phyloP scores from a whole-genome alignment of 306 rosid species.

The Fagus sylvatica region DNA sequence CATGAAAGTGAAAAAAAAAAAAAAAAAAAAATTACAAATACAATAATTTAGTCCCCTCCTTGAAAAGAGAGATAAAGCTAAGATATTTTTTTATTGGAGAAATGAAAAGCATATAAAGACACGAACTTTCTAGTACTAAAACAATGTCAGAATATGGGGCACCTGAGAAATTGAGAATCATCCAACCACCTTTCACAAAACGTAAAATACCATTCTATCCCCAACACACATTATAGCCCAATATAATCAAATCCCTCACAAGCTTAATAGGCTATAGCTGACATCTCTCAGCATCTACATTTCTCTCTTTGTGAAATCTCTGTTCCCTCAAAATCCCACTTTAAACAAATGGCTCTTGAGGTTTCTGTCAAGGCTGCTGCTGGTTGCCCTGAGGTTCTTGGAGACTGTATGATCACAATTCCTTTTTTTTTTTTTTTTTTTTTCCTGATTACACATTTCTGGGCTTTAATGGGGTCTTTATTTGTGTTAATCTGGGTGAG shows the following conservation, averaged over 20 bases:
- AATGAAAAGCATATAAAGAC: too few relatives aligned
- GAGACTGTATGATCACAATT: constrained; percentile 62
- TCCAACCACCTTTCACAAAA: not conserved
- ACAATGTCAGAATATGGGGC: not conserved
- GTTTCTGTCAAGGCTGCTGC: constrained; percentile 65
- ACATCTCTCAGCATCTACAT: not conserved
- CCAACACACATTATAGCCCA: not conserved
- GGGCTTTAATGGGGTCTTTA: not conserved
- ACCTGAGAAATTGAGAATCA: not conserved
- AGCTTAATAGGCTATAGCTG: not conserved
- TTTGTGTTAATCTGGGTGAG: not conserved
- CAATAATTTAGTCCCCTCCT: too few relatives aligned
- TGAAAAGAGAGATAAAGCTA: too few relatives aligned
- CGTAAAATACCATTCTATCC: not conserved
- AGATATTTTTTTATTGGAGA: too few relatives aligned
- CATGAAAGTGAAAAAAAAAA: too few relatives aligned
- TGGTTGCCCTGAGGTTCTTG: constrained; percentile 59
- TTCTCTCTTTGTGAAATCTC: not conserved
- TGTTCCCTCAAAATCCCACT: not conserved
- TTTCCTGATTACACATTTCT: not conserved
- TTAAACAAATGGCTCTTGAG: constrained; percentile 56
- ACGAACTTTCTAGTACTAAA: not conserved
- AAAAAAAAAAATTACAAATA: too few relatives aligned
- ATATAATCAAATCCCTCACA: not conserved
- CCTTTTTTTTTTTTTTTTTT: not conserved